Conservation (phyloP, 2,329 filamentous ascomycete species). For the Trichophyton schoenleinii region DNA sequence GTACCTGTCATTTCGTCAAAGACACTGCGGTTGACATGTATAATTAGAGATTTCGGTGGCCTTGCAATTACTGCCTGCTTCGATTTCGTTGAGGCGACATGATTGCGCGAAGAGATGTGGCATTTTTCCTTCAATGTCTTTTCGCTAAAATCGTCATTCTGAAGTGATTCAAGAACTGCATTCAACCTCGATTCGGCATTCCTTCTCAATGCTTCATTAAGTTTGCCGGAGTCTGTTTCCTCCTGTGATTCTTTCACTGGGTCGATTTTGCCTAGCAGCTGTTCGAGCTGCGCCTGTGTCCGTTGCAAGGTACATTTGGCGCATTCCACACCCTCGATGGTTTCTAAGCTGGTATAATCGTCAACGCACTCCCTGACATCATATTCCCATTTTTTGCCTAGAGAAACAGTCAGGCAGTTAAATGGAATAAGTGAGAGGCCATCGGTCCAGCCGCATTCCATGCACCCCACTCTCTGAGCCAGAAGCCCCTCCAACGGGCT, state of each 20-base stretch:
- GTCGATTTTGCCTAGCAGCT: constrained; percentile 34
- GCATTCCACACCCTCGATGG: constrained; percentile 82
- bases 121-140: constrained; percentile 51
- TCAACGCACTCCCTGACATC: constrained; percentile 68
- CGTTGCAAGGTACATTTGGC: constrained; percentile 71
- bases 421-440: constrained; percentile 84
- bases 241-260: constrained; percentile 22
- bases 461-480: constrained; percentile 80
- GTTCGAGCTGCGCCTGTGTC: constrained; percentile 42
- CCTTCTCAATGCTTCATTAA: constrained; percentile 27
- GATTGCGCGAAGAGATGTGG: constrained; percentile 53
- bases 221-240: constrained; percentile 14
- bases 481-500: constrained; percentile 81
- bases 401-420: constrained; percentile 78
- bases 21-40: constrained; percentile 85
- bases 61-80: constrained; percentile 78
- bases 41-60: constrained; percentile 63
- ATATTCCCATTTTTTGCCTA: constrained; percentile 54
- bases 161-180: constrained; percentile 57
- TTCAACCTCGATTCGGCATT: constrained; percentile 45
- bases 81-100: constrained; percentile 70
- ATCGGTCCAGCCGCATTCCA: constrained; percentile 72
- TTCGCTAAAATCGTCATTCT: constrained; percentile 68
- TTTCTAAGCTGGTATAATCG: constrained; percentile 71
- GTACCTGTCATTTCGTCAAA: constrained; percentile 74